Percentiles rank a stretch among this genome's conserved stretches.
Conservation (phyloP, 768 basidiomycete species). For the Termitomyces sp. region DNA sequence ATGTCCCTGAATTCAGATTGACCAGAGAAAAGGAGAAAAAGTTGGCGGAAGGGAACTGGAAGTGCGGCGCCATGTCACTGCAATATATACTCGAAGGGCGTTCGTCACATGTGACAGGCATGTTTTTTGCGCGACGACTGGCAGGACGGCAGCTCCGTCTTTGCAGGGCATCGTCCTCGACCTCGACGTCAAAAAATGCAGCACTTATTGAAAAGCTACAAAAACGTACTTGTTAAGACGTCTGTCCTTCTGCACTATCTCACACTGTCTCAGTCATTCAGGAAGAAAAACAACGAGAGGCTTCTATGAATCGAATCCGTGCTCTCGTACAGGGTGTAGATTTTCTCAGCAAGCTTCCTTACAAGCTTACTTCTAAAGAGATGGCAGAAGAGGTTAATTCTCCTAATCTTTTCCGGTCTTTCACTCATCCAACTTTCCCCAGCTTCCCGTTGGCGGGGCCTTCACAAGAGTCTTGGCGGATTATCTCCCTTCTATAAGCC, state of each 20-base stretch:
- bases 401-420: background rate
- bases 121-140: background rate
- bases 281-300: background rate
- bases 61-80: background rate
- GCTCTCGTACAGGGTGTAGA: constrained; percentile 1
- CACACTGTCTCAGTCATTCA: background rate
- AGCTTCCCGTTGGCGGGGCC: background rate
- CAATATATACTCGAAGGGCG: no score
- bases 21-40: background rate
- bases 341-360: background rate
- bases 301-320: background rate
- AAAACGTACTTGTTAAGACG: background rate
- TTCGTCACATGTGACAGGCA: background rate
- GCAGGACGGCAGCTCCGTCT: background rate
- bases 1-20: background rate
- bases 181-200: background rate
- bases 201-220: background rate
- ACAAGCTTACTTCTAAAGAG: constrained; percentile 1
- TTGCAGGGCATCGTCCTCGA: background rate
- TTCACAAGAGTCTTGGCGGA: background rate
- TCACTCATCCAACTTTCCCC: constrained; percentile 18
- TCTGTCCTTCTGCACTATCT: background rate
- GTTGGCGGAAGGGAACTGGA: background rate
- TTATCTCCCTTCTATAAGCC: background rate
- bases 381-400: background rate